A percentile compares a stretch with the other conserved stretches of the same genome.
Evolutionary conservation across 805 yeast species (phyloP).

Genomic region (Wickerhamomyces rabaulensis): DNA sequence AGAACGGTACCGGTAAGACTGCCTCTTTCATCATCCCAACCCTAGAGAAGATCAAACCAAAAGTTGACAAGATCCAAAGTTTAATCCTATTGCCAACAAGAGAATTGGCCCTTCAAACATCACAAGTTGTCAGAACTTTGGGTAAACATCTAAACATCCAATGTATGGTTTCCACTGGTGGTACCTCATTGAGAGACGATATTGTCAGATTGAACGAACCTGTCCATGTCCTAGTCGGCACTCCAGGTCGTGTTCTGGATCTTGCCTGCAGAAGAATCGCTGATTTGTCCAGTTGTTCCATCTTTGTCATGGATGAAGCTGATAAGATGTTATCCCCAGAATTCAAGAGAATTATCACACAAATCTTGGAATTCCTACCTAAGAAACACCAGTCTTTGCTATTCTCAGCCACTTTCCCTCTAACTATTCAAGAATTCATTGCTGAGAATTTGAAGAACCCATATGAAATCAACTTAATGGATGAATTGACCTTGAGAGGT

Average conservation of each 20-base stretch:
- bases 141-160: slow-evolving; percentile 90
- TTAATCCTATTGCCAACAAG: slow-evolving; percentile 94
- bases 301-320: slow-evolving; percentile 98
- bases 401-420: slow-evolving; percentile 94
- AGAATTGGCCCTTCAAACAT: slow-evolving; percentile 95
- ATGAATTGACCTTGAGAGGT: slow-evolving; percentile 92
- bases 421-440: slow-evolving; percentile 90
- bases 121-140: slow-evolving; percentile 92
- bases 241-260: slow-evolving; percentile 96
- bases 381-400: slow-evolving; percentile 74
- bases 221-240: slow-evolving; percentile 92
- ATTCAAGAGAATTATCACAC: slow-evolving; percentile 82
- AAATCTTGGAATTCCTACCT: slow-evolving; percentile 79
- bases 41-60: slow-evolving; percentile 82
- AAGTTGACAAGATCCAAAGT: slow-evolving; percentile 80
- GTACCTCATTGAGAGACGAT: slow-evolving; percentile 91
- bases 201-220: slow-evolving; percentile 88
- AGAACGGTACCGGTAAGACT: slow-evolving; percentile 98
- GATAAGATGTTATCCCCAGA: slow-evolving; percentile 93
- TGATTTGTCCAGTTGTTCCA: slow-evolving; percentile 77
- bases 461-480: slow-evolving; percentile 95
- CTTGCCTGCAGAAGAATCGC: slow-evolving; percentile 85
- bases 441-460: slow-evolving; percentile 86
- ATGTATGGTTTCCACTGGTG: slow-evolving; percentile 98
- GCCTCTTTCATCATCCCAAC: slow-evolving; percentile 96